phyloP scores from a whole-genome alignment of 1,284 basidiomycete species.

The Phenoliferia sp. region DNA sequence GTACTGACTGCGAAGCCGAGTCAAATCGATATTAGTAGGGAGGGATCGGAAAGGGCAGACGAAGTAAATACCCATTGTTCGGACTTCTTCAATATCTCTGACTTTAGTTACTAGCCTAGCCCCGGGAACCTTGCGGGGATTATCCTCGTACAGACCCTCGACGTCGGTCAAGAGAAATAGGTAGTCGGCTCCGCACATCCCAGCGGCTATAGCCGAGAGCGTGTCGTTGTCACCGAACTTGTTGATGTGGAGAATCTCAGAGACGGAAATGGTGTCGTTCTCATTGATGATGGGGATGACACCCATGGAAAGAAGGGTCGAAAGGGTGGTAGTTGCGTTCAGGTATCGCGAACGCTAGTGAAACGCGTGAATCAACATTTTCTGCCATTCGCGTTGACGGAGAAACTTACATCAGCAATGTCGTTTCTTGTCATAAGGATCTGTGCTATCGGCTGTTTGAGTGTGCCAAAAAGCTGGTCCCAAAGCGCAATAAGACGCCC shows the following conservation, averaged over 20 bases:
- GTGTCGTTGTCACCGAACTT: constrained; percentile 99
- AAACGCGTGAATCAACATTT: background rate
- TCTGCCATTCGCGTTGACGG: background rate
- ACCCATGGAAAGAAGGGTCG: constrained; percentile 80
- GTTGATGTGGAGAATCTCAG: constrained; percentile 63
- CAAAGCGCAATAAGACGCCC: constrained; percentile 90
- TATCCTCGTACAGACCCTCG: constrained; percentile 90
- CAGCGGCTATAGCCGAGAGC: constrained; percentile 90
- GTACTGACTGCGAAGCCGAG: constrained; percentile 81
- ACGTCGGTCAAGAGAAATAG: constrained; percentile 96
- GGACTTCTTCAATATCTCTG: constrained; percentile 72
- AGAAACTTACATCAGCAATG: constrained; percentile 80
- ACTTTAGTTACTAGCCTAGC: constrained; percentile 80
- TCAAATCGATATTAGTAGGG: too few relatives aligned
- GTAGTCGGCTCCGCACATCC: constrained; percentile 96
- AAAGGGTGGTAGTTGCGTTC: constrained; percentile 89
- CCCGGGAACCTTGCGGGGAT: constrained; percentile 81
- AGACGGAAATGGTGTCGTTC: constrained; percentile 92
- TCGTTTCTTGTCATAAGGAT: constrained; percentile 90
- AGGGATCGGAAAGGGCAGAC: too few relatives aligned
- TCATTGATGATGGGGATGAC: constrained; percentile 94
- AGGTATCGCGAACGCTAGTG: constrained; percentile 81
- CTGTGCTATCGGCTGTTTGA: constrained; percentile 93
- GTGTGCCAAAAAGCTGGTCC: constrained; percentile 90
- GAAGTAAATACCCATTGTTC: constrained; percentile 60